Base-by-base conservation (phyloP, 805 yeast species). In the Zygotorulaspora florentina region DNA sequence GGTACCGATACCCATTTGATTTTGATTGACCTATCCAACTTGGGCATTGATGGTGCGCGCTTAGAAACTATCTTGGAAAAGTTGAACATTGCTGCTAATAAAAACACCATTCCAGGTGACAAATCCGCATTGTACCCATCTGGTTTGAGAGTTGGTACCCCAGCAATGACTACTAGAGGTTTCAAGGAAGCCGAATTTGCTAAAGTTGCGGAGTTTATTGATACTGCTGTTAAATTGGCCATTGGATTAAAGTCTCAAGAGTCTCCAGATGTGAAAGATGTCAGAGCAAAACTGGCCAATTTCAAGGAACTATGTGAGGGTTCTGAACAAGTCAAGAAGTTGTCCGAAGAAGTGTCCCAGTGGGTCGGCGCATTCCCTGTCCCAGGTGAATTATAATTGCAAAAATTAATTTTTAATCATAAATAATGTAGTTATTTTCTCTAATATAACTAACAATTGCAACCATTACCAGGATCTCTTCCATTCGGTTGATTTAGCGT, bases 121-220 rank as follows among this genome's bases (percentile, higher is more conserved):
- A 85, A 81, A 69, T 87, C 96, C 37, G 99, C 99, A 28, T 76
- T 91, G 50, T 88, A 87, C 66, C 99, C 99, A 62, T 87, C 95
- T 51, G 99, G 99, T 59, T 74, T 91, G 55, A 85, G 99, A 75
- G 85, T 91, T 51, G 99, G 99, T 59, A 87, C 98, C 13, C 99
- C 99, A 48, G 98, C 98, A 39, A 91, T 91, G 98, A 85, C 97
- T 46, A 88, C 97, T 43, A 83, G 99, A 74, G 97, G 96, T 39
- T 84, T 91, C 63, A 79, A 79, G 43, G 77, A 75, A 51, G 76
- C 71, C 46, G 98, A 91, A 60, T 91, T 91, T 64, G 81, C 74
- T 52, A 76, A 77, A 64, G 93, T 91, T 46, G 91, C 90, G 35
- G 77, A 74, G 43, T 88, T 77, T 73, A 86, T 91, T 61, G 86